These are phyloP conservation scores for Chrysanthemum seticuspe DNA, from an alignment of 129 eudicot genomes.

Conservation along the genomic window DNA sequence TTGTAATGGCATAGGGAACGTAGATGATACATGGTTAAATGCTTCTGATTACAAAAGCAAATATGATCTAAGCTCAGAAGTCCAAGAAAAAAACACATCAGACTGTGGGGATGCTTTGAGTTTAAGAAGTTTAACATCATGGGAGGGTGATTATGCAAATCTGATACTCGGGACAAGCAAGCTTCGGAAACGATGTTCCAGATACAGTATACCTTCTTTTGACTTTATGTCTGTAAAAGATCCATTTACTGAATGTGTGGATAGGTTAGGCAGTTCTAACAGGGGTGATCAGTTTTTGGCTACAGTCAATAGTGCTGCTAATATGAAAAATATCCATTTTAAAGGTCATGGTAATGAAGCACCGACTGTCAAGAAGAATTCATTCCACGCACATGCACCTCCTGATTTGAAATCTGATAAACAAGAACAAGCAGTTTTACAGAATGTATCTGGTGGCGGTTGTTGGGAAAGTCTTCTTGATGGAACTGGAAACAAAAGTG, in stretches of 20 bases:
- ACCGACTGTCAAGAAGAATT: slow-evolving; percentile 24
- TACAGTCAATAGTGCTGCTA: slow-evolving; percentile 24
- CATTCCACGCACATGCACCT: slow-evolving; percentile 21
- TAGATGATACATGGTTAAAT: slow-evolving; percentile 9
- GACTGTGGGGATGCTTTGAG: slow-evolving; percentile 17
- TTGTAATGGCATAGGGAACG: slow-evolving; percentile 13
- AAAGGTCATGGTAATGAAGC: slow-evolving; percentile 24
- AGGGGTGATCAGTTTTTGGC: slow-evolving; percentile 26
- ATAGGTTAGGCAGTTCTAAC: slow-evolving; percentile 33
- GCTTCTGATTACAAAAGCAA: slow-evolving; percentile 14
- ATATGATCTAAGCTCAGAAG: slow-evolving; percentile 12
- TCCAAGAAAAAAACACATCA: neutral
- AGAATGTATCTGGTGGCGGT: slow-evolving; percentile 66
- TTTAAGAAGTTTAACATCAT: slow-evolving; percentile 39
- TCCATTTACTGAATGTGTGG: slow-evolving; percentile 46
- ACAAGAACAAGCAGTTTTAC: slow-evolving; percentile 26
- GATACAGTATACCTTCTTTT: slow-evolving; percentile 41
- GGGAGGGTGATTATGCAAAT: slow-evolving; percentile 54
- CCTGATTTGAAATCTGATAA: slow-evolving; percentile 15
- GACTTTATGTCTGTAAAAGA: slow-evolving; percentile 66
- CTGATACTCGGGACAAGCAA: slow-evolving; percentile 40
- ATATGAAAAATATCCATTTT: slow-evolving; percentile 19
- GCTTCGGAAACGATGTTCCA: slow-evolving; percentile 40
- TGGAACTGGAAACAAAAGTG: slow-evolving; percentile 33
- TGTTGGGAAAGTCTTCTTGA: slow-evolving; percentile 73